Evolutionary conservation across 139 green algal genomes (phyloP), one percentile per base, ranked within the genome.

Genomic region (Diplosphaera chodatii): DNA sequence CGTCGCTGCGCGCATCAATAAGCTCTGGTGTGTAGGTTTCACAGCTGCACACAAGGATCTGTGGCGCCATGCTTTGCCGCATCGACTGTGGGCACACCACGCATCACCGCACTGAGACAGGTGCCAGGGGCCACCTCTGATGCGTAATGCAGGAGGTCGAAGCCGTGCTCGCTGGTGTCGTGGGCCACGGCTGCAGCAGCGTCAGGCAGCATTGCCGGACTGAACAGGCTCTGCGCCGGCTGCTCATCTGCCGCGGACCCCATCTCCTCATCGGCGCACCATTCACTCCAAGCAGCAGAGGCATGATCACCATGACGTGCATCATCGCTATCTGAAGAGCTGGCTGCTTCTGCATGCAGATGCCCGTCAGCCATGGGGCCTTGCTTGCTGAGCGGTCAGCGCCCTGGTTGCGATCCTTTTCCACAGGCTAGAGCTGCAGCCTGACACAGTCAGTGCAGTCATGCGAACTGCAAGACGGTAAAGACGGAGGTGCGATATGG

Each of bases 221-320:
- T 66, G 37, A 96, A 95, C 21, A 96, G 74, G 71, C 80, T 86
- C 56, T 77, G 67, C 0, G 88, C 82, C 27, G 71, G 68, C 55
- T 86, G 79, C 28, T 86, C 79, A 1, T 84, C 82, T 4, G 75
- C 79, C 1, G 70, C 82, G 13, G 22, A 18, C 16, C 16, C 48
- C 48, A 48, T 6, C 41, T 83, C 84, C 27, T 20, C 25, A 25
- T 69, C 68, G 23, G 72, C 66, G 32, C 80, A 66, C 84, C 84
- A 89, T 30, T 88, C 78, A 13, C 82, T 74, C 78, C 78, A 89
- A 13, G 69, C 71, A 20, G 74, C 69, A 20, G 82, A 68, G 15
- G 78, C 64, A 23, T 66, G 68, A 16, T 72, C 67, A 3, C 20
- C n/a, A 15, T 16, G 13, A 32, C 32, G 25, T 3, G 32, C 59